A percentile compares a stretch with the other conserved stretches of the same genome.
phyloP scores from a whole-genome alignment of 2,329 filamentous ascomycete species.

The Emericellopsis cladophorae region DNA sequence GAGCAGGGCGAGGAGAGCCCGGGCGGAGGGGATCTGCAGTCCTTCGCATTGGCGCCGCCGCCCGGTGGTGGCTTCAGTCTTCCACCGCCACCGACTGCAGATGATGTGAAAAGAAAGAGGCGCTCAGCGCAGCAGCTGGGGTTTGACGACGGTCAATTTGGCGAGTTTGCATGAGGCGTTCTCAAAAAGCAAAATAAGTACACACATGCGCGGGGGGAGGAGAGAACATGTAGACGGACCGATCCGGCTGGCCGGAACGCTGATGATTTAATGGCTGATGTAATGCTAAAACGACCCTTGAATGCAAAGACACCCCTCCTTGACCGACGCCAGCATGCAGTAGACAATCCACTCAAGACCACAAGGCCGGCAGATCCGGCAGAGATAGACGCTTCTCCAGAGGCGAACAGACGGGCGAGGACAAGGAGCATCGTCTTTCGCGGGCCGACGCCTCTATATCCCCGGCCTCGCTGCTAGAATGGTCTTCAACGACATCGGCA shows the following conservation, averaged over 20 bases:
- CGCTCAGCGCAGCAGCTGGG: constrained; percentile 53
- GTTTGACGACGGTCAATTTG: constrained; percentile 82
- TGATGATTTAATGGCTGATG: background rate
- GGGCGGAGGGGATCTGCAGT: constrained; percentile 17
- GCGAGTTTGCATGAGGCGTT: constrained; percentile 52
- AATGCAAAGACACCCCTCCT: too few relatives aligned
- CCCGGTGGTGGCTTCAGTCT: constrained; percentile 40
- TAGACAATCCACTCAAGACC: constrained; percentile 5
- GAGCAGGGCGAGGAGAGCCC: constrained; percentile 9
- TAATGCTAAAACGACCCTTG: background rate
- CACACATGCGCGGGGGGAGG: too few relatives aligned
- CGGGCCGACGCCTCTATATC: background rate
- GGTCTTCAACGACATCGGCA: background rate
- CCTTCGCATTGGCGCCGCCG: constrained; percentile 67
- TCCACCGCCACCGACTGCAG: constrained; percentile 54
- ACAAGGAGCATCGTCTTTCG: background rate
- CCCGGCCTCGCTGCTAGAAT: background rate
- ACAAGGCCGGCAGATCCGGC: constrained; percentile 12
- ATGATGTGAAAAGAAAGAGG: constrained; percentile 46
- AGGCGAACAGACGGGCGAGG: constrained; percentile 1
- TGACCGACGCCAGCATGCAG: too few relatives aligned
- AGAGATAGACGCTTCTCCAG: constrained; percentile 13
- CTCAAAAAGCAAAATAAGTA: too few relatives aligned
- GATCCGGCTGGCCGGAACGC: background rate
- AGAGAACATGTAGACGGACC: background rate